These are phyloP conservation scores for Violaceomyces palustris DNA, from an alignment of 1,284 basidiomycete species.

Conservation along the genomic window DNA sequence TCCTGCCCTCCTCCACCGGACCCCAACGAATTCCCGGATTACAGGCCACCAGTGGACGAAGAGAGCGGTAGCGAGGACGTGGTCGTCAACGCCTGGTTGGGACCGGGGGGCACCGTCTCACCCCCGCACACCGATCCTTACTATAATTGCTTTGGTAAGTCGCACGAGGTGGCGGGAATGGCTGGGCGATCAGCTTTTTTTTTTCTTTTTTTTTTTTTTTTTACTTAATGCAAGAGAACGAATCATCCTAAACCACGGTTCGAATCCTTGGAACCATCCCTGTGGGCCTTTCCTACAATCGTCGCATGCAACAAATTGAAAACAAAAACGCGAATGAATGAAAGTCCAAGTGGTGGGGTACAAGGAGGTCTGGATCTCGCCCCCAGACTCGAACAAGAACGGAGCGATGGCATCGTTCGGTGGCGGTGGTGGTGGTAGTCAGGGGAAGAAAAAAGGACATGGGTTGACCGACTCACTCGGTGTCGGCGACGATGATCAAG, in stretches of 20 bases:
- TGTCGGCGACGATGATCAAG: neutral
- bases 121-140: constrained; percentile 95
- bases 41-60: constrained; percentile 65
- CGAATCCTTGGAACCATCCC: neutral
- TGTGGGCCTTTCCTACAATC: neutral
- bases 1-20: constrained; percentile 59
- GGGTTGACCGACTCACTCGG: too few relatives aligned
- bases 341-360: constrained; percentile 78
- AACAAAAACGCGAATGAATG: neutral
- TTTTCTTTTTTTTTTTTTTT: neutral
- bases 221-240: too few relatives aligned
- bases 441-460: too few relatives aligned
- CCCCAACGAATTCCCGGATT: constrained; percentile 55
- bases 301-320: neutral
- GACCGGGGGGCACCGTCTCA: constrained; percentile 68
- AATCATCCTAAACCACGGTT: neutral
- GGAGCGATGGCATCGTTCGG: constrained; percentile 8
- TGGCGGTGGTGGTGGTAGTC: neutral
- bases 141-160: constrained; percentile 79
- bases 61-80: constrained; percentile 59
- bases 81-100: constrained; percentile 82
- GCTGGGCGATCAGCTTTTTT: too few relatives aligned
- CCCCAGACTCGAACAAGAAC: constrained; percentile 53
- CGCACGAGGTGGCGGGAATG: too few relatives aligned
- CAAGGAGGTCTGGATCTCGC: constrained; percentile 89